Conservation (phyloP, 495 filamentous ascomycete genomes). For the Aspergillus leporis region DNA sequence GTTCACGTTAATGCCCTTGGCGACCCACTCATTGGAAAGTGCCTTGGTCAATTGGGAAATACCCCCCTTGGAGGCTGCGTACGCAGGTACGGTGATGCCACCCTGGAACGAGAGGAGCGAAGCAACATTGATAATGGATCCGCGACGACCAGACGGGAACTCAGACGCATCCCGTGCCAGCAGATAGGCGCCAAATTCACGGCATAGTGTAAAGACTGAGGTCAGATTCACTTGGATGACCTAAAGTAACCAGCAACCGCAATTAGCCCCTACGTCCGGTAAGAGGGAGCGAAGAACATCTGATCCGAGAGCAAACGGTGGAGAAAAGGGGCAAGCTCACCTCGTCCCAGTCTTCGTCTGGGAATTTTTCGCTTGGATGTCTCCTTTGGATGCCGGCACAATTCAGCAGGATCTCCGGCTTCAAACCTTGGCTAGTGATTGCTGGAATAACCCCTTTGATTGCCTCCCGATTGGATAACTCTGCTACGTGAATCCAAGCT, state of each 20-base stretch:
- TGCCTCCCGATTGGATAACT: conserved; percentile 61
- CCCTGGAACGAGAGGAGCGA: conserved; percentile 88
- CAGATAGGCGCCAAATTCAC: conserved; percentile 85
- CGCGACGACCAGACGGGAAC: conserved; percentile 56
- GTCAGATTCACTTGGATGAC: conserved; percentile 85
- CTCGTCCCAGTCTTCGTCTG: conserved; percentile 79
- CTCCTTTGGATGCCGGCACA: conserved; percentile 84
- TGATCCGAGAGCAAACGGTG: background rate
- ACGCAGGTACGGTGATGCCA: conserved; percentile 86
- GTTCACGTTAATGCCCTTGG: conserved; percentile 76
- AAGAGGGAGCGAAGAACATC: background rate
- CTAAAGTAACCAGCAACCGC: conserved; percentile 24
- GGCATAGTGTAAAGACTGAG: conserved; percentile 78
- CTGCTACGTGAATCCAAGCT: conserved; percentile 66
- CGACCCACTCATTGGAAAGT: conserved; percentile 83
- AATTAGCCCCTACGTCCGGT: conserved; percentile 1
- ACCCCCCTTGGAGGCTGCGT: conserved; percentile 86
- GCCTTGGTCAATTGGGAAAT: conserved; percentile 86
- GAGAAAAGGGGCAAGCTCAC: conserved; percentile 30
- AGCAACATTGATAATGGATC: conserved; percentile 84
- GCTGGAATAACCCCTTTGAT: conserved; percentile 54
- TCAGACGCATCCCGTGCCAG: conserved; percentile 56
- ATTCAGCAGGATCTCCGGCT: conserved; percentile 76
- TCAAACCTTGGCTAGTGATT: conserved; percentile 58
- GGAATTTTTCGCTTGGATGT: conserved; percentile 76